phyloP scores from a whole-genome alignment of 2,329 filamentous ascomycete genomes.

The Calonectria hawksworthii region DNA sequence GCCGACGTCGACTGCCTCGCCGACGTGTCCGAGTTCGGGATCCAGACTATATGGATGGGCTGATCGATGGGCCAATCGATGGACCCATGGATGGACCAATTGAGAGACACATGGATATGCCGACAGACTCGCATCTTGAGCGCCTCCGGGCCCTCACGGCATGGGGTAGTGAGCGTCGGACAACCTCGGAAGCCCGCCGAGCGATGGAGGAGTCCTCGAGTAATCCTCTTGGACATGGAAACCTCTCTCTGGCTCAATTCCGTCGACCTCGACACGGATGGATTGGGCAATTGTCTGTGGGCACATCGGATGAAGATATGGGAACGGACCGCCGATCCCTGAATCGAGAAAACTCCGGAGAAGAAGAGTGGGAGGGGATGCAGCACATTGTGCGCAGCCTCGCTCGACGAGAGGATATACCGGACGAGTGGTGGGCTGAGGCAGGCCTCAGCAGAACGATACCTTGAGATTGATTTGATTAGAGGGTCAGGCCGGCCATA shows the following conservation, averaged over 20 bases:
- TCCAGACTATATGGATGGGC: constrained; percentile 34
- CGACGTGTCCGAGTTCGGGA: constrained; percentile 36
- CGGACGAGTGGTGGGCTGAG: constrained; percentile 86
- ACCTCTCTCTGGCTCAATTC: constrained; percentile 16
- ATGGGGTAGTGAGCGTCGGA: not conserved
- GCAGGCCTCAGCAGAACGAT: constrained; percentile 75
- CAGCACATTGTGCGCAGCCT: constrained; percentile 80
- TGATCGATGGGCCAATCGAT: constrained; percentile 29
- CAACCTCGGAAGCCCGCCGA: constrained; percentile 2
- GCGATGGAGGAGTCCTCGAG: constrained; percentile 1
- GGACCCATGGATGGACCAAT: not conserved
- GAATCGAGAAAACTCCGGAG: constrained; percentile 46
- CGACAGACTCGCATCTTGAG: constrained; percentile 15
- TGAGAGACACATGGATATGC: not conserved
- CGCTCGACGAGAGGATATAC: constrained; percentile 79
- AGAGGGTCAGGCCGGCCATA: constrained; percentile 17
- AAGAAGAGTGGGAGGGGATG: constrained; percentile 70
- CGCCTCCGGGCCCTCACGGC: constrained; percentile 23
- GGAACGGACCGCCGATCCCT: constrained; percentile 33
- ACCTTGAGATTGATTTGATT: constrained; percentile 46
- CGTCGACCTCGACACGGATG: constrained; percentile 37
- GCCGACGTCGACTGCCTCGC: constrained; percentile 32
- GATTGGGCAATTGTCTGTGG: constrained; percentile 44
- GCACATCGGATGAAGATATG: constrained; percentile 46
- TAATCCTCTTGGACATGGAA: constrained; percentile 5